Conservation (phyloP, 257 asterid genomes). For the Penstemon newberryi region DNA sequence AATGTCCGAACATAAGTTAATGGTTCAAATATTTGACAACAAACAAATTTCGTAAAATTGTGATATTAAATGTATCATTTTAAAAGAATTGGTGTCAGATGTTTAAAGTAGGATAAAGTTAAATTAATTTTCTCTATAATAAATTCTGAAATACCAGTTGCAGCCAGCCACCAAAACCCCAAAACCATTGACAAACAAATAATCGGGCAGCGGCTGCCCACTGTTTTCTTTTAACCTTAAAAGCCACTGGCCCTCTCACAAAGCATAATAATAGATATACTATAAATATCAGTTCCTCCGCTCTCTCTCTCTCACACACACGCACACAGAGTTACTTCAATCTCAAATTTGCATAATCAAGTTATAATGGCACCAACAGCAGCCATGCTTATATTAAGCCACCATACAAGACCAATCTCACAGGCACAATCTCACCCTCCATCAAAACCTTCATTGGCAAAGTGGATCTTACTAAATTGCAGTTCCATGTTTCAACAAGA, state of each 20-base stretch:
- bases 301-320: not conserved
- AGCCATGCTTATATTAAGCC: conserved; percentile 37
- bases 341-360: not conserved
- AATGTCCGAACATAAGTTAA: no score
- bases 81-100: no score
- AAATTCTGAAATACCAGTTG: no score
- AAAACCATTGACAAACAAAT: no score
- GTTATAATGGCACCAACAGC: conserved; percentile 41
- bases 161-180: no score
- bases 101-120: no score
- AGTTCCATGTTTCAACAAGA: conserved; percentile 7
- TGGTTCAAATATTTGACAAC: no score
- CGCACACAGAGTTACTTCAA: no score
- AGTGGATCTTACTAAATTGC: not conserved
- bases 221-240: not conserved
- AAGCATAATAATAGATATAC: not conserved
- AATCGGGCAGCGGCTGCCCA: not conserved
- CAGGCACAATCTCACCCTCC: not conserved
- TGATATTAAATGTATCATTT: no score
- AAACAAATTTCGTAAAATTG: no score
- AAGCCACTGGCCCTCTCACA: not conserved
- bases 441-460: conserved; percentile 7
- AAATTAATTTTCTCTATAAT: no score
- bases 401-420: conserved; percentile 8
- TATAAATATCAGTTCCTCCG: not conserved